A percentile compares a stretch with the other conserved stretches of the same genome.
Conservation (phyloP, 768 basidiomycete genomes). For the Lactifluus piperatus region DNA sequence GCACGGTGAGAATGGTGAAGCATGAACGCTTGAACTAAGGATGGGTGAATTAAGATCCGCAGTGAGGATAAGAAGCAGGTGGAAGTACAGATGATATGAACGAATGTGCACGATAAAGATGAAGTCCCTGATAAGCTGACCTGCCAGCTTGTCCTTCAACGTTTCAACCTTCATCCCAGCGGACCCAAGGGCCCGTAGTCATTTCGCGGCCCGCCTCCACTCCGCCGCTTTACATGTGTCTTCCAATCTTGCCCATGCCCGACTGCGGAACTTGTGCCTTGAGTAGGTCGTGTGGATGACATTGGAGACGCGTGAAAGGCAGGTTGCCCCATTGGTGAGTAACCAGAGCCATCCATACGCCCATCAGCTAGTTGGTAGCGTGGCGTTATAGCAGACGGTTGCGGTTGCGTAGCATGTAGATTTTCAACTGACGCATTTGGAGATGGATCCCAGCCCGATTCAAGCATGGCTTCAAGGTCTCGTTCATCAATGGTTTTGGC, state of each 20-base stretch:
- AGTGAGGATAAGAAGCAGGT: conserved; percentile 5
- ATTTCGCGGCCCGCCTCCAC: conserved; percentile 29
- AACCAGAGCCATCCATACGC: conserved; percentile 6
- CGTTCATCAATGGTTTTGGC: conserved; percentile 50
- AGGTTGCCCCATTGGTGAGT: conserved; percentile 9
- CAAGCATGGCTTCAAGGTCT: conserved; percentile 89
- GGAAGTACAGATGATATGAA: conserved; percentile 15
- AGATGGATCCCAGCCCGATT: conserved; percentile 75
- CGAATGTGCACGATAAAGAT: conserved; percentile 13
- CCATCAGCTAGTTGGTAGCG: conserved; percentile 61
- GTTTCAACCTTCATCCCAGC: conserved; percentile 28
- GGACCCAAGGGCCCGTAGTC: conserved; percentile 43
- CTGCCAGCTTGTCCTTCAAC: conserved; percentile 19
- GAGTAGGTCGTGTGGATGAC: conserved; percentile 26
- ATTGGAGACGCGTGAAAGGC: conserved; percentile 26
- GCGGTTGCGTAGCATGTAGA: conserved; percentile 22
- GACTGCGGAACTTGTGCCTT: conserved; percentile 31
- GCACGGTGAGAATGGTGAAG: conserved; percentile 7
- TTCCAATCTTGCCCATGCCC: conserved; percentile 26
- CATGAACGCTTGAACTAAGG: conserved; percentile 11
- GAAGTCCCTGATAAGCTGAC: conserved; percentile 12
- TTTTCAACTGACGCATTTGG: conserved; percentile 33
- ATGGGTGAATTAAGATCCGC: conserved; percentile 14
- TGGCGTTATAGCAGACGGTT: conserved; percentile 33
- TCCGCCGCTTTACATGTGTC: conserved; percentile 35